Percentiles rank a stretch among this genome's conserved stretches.
These are phyloP conservation scores for sorghum (Sorghum bicolor) DNA, from an alignment of 176 grass and related monocot species.

Conservation along the genomic window DNA sequence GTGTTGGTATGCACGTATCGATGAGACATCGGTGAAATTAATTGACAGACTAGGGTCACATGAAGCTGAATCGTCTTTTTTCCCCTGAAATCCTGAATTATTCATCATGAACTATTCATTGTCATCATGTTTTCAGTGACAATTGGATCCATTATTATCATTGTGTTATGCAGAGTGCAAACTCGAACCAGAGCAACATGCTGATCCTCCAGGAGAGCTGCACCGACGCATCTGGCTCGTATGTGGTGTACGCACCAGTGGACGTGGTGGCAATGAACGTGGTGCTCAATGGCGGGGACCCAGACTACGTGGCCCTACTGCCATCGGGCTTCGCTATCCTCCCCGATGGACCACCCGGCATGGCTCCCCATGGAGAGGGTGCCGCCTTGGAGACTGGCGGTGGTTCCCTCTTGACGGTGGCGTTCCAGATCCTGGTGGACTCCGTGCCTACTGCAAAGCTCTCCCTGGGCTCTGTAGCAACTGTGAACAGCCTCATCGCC, in stretches of 20 bases:
- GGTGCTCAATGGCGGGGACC: constrained; percentile 92
- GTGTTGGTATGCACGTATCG: too few species aligned
- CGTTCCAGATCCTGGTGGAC: constrained; percentile 94
- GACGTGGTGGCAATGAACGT: constrained; percentile 93
- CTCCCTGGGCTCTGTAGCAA: constrained; percentile 84
- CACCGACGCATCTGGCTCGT: constrained; percentile 76
- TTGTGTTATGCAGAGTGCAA: constrained; percentile 54
- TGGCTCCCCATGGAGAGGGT: not conserved
- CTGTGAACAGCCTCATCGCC: constrained; percentile 90
- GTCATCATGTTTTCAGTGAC: not conserved
- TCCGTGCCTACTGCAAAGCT: constrained; percentile 84
- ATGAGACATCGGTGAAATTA: too few species aligned
- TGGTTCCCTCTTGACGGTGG: constrained; percentile 81
- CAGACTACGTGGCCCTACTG: constrained; percentile 79
- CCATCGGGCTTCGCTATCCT: constrained; percentile 89
- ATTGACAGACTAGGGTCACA: not conserved
- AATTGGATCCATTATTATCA: not conserved
- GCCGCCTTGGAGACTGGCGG: constrained; percentile 5
- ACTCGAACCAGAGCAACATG: constrained; percentile 96
- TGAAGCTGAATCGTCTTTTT: not conserved
- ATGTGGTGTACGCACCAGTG: constrained; percentile 86
- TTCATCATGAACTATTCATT: not conserved
- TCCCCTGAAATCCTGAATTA: not conserved
- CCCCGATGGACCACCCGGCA: constrained; percentile 50
- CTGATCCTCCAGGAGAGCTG: constrained; percentile 97